Evolutionary conservation across 805 yeast genomes (phyloP), one percentile per base, ranked within the genome.

Genomic region (Ogataea dorogensis): DNA sequence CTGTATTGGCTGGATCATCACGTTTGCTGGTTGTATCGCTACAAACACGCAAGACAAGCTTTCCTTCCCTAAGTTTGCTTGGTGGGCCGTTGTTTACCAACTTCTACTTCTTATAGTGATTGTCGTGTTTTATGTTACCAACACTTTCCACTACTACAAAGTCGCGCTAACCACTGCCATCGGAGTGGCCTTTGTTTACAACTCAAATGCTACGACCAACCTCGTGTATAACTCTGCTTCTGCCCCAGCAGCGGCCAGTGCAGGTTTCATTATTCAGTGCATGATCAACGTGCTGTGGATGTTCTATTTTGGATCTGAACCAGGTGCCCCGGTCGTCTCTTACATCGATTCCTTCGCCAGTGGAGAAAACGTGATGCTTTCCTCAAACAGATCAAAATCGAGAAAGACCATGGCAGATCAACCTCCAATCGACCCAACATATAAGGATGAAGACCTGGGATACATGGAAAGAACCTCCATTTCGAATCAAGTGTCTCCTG

Each of bases 51-150:
- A 44, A 14, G 28, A 48, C 6, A 19, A 62, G n/a, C n/a, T n/a
- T 11, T 47, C 61, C 5, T 86, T 82, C 55, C 96, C 97, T 1
- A 75, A 77, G 46, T 84, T 91, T 61, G 77, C 93, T 4, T 91
- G 98, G 98, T 93, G 98, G 98, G 95, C 95, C 1, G 60, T 93
- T 5, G 89, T 84, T 2, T 93, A 77, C 55, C 80, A 91, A 61
- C 65, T 88, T 14, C 44, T 86, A 19, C 48, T 86, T 26, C 70
- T 84, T 14, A 49, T 77, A 5, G 57, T 68, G 14, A 69, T 75
- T 42, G 70, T 71, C 26, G 50, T 68, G 38, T 66, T 77, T 45
- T 86, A 74, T 61, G 71, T 59, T 54, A 78, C 58, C 51, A 81
- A 83, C 60, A 63, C 77, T 28, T 67, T 86, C 42, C 87, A 84